Conservation (phyloP, 179 eudicot species). For the Beta macrorhiza region DNA sequence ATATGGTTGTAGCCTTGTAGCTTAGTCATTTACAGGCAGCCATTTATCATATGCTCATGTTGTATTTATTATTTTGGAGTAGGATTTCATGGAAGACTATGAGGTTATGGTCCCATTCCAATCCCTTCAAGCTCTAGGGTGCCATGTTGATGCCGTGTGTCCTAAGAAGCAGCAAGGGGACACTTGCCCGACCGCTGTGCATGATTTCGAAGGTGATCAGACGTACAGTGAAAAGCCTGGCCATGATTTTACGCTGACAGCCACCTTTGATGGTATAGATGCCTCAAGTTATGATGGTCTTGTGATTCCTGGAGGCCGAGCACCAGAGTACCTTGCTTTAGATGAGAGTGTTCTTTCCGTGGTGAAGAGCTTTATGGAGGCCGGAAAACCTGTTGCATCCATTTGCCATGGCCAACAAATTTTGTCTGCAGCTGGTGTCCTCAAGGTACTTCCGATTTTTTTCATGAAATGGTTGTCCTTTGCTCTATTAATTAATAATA, state of each 20-base stretch:
- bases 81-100: conserved; percentile 98
- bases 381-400: conserved; percentile 85
- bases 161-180: conserved; percentile 80
- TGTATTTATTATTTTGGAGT: conserved; percentile 6
- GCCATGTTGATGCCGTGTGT: conserved; percentile 92
- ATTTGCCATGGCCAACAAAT: conserved; percentile 99
- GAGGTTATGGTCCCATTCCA: conserved; percentile 94
- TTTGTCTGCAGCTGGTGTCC: conserved; percentile 92
- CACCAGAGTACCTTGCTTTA: conserved; percentile 91
- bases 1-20: neutral
- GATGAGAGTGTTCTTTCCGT: conserved; percentile 63
- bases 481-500: neutral
- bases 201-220: conserved; percentile 97
- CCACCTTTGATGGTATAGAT: conserved; percentile 57
- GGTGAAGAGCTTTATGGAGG: conserved; percentile 73
- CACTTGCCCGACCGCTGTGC: conserved; percentile 78
- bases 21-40: neutral
- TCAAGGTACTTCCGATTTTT: conserved; percentile 50
- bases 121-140: conserved; percentile 88
- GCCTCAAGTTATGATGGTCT: conserved; percentile 82
- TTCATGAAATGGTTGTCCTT: neutral
- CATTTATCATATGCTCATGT: neutral
- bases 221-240: conserved; percentile 97
- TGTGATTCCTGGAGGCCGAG: conserved; percentile 96
- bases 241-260: conserved; percentile 69